Evolutionary conservation across 352 stramenopile species (phyloP).

Genomic region (Phytophthora lateralis): DNA sequence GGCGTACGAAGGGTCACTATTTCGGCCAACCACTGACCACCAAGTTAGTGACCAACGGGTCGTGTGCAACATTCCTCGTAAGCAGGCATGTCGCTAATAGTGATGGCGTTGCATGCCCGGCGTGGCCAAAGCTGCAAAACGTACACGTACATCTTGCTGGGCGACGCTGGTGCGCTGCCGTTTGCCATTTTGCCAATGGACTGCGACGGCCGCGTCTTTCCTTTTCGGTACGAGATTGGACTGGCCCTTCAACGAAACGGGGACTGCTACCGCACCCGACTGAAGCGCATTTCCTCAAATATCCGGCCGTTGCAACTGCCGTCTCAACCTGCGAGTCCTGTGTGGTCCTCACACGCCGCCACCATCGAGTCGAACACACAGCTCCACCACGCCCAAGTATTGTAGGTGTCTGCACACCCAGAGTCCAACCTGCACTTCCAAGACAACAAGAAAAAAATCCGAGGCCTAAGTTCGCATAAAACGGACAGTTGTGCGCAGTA

Average conservation of each 20-base stretch:
- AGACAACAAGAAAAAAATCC: too few relatives aligned
- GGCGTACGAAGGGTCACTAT: not conserved
- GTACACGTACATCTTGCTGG: not conserved
- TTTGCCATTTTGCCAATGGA: not conserved
- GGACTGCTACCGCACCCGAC: slow-evolving; percentile 4
- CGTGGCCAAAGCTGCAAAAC: not conserved
- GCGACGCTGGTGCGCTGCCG: not conserved
- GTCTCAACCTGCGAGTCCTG: not conserved
- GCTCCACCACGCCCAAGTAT: not conserved
- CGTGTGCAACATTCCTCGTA: slow-evolving; percentile 6
- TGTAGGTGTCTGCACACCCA: not conserved
- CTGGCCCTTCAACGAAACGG: slow-evolving; percentile 17
- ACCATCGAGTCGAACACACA: not conserved
- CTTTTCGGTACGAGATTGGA: slow-evolving; percentile 13
- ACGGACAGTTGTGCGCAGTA: too few relatives aligned
- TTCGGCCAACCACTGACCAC: slow-evolving; percentile 14
- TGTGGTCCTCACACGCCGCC: not conserved
- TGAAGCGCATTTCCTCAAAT: not conserved
- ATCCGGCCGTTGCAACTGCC: slow-evolving; percentile 3
- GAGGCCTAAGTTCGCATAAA: too few relatives aligned
- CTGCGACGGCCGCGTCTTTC: slow-evolving; percentile 2
- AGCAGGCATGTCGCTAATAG: slow-evolving; percentile 3
- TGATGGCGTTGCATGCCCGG: not conserved
- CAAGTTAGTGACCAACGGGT: too few relatives aligned
- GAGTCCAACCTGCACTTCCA: too few relatives aligned